Base-by-base conservation (phyloP, 108 stramenopile genomes). In the Pseudonitzschia delicatissima region DNA sequence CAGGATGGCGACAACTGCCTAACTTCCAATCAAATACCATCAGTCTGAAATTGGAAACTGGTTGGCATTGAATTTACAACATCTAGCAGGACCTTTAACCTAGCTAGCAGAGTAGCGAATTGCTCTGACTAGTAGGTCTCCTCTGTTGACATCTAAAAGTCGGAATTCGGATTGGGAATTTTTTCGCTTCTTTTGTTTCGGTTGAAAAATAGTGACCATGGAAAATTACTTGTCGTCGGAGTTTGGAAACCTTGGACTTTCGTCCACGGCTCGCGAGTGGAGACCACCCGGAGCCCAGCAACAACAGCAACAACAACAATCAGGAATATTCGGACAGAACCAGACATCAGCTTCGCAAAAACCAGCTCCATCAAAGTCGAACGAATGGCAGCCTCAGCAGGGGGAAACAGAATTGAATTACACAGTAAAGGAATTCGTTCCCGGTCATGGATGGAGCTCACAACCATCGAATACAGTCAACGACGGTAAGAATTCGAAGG, bases 401-500 rank as follows among this genome's bases (percentile, higher is more conserved):
- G 40, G 17, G 33, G 69, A 69, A 33, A 59, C 66, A 13, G 71
- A 57, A 21, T 65, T 69, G 45, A 76, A 73, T 45, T 45, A 62
- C 26, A 32, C 67, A 11, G 77, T 71, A 2, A 79, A 79, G 67
- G 77, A 79, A 65, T 79, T 79, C 66, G 72, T 79, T 26, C 77
- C 77, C 9, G 77, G 77, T 13, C 42, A 73, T 32, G 77, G 72
- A 50, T 79, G 77, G 77, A 73, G 58, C 33, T 48, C 39, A 33
- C 60, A 61, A 13, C 4, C 17, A 23, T 21, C 47, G 20, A 21
- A 48, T 48, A 28, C 71, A 42, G 13, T 34, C 21, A 21, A 12
- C 23, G 39, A 39, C 18, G 37, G 20, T 29, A 32, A 62, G 53
- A 28, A 6, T 28, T 29, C 45, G 32, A 45, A 33, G 35, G 12